These are phyloP conservation scores for Arthrocladium fulminans DNA, from an alignment of 2,329 filamentous ascomycete genomes.

Conservation along the genomic window DNA sequence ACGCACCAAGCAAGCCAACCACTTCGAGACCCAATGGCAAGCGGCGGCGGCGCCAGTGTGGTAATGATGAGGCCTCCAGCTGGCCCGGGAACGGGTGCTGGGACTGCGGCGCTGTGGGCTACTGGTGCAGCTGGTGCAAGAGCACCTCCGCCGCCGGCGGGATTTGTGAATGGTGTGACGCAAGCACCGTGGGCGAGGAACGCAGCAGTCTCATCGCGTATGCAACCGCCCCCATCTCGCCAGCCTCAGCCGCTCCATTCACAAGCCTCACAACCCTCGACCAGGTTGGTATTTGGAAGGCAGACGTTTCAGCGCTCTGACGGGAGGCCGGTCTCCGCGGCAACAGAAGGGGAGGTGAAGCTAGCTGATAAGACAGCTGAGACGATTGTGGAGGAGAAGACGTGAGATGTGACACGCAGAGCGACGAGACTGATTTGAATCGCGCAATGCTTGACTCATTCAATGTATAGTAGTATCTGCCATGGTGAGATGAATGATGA, in stretches of 20 bases:
- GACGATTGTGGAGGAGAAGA: conserved; percentile 2
- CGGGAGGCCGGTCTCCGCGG: not conserved
- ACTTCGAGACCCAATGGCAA: conserved; percentile 18
- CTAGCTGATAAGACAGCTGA: conserved; percentile 1
- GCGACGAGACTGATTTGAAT: not conserved
- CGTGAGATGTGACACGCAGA: not conserved
- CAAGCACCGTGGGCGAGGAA: conserved; percentile 23
- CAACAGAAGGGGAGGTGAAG: not conserved
- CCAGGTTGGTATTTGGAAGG: not conserved
- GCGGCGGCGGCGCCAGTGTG: conserved; percentile 12
- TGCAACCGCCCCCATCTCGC: not conserved
- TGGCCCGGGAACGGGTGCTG: not conserved
- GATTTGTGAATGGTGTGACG: conserved; percentile 23
- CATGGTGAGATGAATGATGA: too few relatives aligned
- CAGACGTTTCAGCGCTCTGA: not conserved
- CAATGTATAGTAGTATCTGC: not conserved
- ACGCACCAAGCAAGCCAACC: conserved; percentile 54
- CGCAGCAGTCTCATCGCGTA: not conserved
- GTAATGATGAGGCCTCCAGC: conserved; percentile 10
- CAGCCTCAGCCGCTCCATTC: not conserved
- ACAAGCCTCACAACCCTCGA: not conserved
- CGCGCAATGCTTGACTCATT: not conserved
- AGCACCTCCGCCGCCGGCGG: conserved; percentile 14
- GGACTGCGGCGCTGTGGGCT: conserved; percentile 24
- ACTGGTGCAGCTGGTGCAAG: conserved; percentile 9